Base-by-base conservation (phyloP, 805 yeast genomes). In the Ogataea allantospora region DNA sequence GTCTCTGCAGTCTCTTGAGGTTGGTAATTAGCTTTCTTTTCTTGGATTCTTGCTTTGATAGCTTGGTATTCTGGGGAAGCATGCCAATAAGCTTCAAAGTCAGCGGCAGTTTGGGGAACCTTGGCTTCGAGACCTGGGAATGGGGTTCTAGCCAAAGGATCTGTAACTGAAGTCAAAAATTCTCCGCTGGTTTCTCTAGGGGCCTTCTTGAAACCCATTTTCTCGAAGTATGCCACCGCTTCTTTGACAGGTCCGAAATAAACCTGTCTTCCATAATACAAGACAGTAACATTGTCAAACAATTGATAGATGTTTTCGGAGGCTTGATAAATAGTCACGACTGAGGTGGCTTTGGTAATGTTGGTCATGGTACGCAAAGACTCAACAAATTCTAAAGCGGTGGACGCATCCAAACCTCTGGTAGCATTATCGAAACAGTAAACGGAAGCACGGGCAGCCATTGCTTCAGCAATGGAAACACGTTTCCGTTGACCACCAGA, bases 401-500 rank as follows among this genome's bases (percentile, higher is more conserved):
- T 79, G 11, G 85, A 78, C 7, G 85, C 74, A 62, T 79, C 86
- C 48, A 79, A 66, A 58, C 86, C 86, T 60, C 85, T 70, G 12
- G 86, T 80, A 16, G 84, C 80, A 50, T 79, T 80, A 62, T 79
- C 86, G 75, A 80, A 79, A 46, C 83, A 77, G 47, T 68, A 77
- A 15, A 78, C 65, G 6, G 75, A 63, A 7, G 75, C 79, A 37
- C 73, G 67, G 53, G 73, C 65, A 21, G 74, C 68, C 50, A 75
- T 68, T 3, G 76, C 83, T 58, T 80, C 86, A 3, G 81, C 85
- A 49, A 80, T 72, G 4, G 84, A 77, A 16, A 79, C 84, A 65
- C 86, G 75, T 62, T 80, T 80, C 50, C 86, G 65, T 63, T 80
- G 83, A 62, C 86, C 86, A 53, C 86, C 86, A 23, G 84, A 78